Base-by-base conservation (phyloP, 768 basidiomycete genomes). In the Calocybe gangraenosa region DNA sequence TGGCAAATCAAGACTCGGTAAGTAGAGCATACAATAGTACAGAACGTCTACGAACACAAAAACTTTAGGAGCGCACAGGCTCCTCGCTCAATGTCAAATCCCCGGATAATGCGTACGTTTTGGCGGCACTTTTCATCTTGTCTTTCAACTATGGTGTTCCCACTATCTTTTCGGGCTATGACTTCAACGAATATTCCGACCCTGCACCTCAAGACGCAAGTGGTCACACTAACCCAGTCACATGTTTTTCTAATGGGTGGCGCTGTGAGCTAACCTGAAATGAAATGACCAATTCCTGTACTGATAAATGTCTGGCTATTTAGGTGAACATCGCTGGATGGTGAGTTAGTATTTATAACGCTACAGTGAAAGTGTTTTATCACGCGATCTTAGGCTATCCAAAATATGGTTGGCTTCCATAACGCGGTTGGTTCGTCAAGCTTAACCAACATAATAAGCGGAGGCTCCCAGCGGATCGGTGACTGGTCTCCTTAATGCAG, bases 1-100 rank as follows among this genome's bases (percentile, higher is more conserved):
- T 54, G 44, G 53, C 56, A 1, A 58, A 58, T 23, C 56, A 58
- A 8, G 53, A 58, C 38, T 53, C 53, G 7, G 55, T 51, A 40
- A 23, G 21, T 3, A 23, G 19, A 13, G 38, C 4, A n/a, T 30
- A 21, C 28, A 18, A 3, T 34, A 14, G 20, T 19, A 22, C 21
- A n/a, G 4, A 21, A n/a, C 22, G 21, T 11, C 13, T 3, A 42
- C 22, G 13, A 9, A 23, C 25, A n/a, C 7, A 9, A 21, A 43
- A 14, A 13, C 15, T 9, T 7, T 21, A 57, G 56, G 56, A 58
- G 33, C 51, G 56, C 14, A 50, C 44, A 8, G 52, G 50, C 0
- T 41, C 44, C 1, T 58, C 57, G 0, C 48, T 58, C 31, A 58
- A 42, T 15, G 50, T 38, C 30, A 42, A 50, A 7, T 42, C 57